Evolutionary conservation across 1,139 yeast species (phyloP).

Genomic region (Meyerozyma carpophila): DNA sequence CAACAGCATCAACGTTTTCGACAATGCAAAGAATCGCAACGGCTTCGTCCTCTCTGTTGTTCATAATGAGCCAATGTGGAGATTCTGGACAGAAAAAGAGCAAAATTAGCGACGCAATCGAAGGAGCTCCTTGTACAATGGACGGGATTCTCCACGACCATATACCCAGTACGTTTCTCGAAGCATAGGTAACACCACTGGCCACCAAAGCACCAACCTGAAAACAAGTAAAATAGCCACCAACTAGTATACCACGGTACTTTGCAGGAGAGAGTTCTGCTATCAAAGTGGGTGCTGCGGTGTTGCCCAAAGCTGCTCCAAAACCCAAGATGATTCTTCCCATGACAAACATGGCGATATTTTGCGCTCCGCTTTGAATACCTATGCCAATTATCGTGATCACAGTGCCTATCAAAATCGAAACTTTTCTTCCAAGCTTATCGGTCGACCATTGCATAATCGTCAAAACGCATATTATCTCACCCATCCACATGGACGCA

Average conservation of each 20-base stretch:
- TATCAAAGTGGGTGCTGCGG: constrained; percentile 11
- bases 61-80: constrained; percentile 10
- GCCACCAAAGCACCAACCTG: constrained; percentile 7
- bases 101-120: constrained; percentile 7
- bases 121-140: constrained; percentile 10
- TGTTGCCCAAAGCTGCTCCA: constrained; percentile 8
- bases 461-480: constrained; percentile 6
- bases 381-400: constrained; percentile 9
- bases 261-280: constrained; percentile 11
- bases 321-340: constrained; percentile 14
- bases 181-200: constrained; percentile 9
- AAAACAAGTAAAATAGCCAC: constrained; percentile 4
- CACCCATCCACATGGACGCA: constrained; percentile 13
- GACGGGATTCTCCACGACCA: constrained; percentile 16
- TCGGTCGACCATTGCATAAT: constrained; percentile 8
- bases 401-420: constrained; percentile 8
- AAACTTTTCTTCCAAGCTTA: constrained; percentile 11
- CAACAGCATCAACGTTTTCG: not conserved
- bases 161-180: constrained; percentile 9
- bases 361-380: constrained; percentile 13
- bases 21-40: constrained; percentile 5
- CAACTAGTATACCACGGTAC: not conserved
- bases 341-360: constrained; percentile 13
- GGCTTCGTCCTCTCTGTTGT: constrained; percentile 8
- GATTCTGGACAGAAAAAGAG: constrained; percentile 12